phyloP scores from a whole-genome alignment of 352 stramenopile species.

The Pythium grandisporangium region DNA sequence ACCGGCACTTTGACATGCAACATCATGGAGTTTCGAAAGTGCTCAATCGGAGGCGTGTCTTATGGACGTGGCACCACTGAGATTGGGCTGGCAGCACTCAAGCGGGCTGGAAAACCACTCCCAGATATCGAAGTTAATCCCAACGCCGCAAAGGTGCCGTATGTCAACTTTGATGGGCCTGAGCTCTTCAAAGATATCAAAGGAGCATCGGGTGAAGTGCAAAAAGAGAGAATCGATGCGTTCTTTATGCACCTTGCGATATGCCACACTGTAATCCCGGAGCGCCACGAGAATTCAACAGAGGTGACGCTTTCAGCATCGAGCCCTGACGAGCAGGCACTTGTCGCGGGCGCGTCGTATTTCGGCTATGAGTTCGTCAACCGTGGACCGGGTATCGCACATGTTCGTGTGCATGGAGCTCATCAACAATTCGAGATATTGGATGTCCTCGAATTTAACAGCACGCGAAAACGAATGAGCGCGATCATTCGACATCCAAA shows the following conservation, averaged over 20 bases:
- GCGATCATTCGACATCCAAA: slow-evolving; percentile 75
- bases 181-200: slow-evolving; percentile 63
- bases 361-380: slow-evolving; percentile 77
- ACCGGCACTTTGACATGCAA: slow-evolving; percentile 99
- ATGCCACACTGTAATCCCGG: slow-evolving; percentile 96
- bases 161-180: slow-evolving; percentile 70
- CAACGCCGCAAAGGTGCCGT: slow-evolving; percentile 25
- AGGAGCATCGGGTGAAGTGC: slow-evolving; percentile 27
- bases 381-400: slow-evolving; percentile 36
- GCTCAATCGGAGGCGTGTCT: slow-evolving; percentile 83
- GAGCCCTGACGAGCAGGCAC: slow-evolving; percentile 83
- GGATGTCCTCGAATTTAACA: slow-evolving; percentile 89
- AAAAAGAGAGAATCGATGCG: slow-evolving; percentile 50
- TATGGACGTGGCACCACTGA: slow-evolving; percentile 86
- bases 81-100: slow-evolving; percentile 61
- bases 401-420: slow-evolving; percentile 34
- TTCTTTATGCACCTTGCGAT: slow-evolving; percentile 85
- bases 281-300: slow-evolving; percentile 75
- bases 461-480: slow-evolving; percentile 90
- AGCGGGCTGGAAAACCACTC: slow-evolving; percentile 47
- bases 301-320: slow-evolving; percentile 61
- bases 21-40: slow-evolving; percentile 96
- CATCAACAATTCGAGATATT: slow-evolving; percentile 68
- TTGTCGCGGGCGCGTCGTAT: slow-evolving; percentile 62
- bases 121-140: slow-evolving; percentile 17